phyloP scores from a whole-genome alignment of 1,139 yeast genomes.

The Debaryomyces sp. region DNA sequence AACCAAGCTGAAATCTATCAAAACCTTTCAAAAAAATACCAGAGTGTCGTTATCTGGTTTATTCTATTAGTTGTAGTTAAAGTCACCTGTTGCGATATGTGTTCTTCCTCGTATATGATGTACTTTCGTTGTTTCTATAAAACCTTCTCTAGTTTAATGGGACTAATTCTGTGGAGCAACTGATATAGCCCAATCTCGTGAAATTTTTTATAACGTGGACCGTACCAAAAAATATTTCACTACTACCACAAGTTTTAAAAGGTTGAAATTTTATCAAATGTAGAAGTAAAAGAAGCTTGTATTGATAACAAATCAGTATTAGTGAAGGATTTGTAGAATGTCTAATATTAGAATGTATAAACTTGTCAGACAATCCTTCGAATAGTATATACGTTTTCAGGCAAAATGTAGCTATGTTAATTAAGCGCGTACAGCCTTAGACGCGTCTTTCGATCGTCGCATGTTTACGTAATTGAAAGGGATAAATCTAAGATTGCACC shows the following conservation, averaged over 20 bases:
- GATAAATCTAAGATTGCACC: background rate
- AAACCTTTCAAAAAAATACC: background rate
- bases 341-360: background rate
- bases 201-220: slow-evolving; percentile 8
- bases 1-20: background rate
- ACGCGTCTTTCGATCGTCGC: background rate
- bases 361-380: background rate
- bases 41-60: background rate
- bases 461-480: background rate
- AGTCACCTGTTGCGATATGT: background rate
- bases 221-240: slow-evolving; percentile 2
- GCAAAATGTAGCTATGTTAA: slow-evolving; percentile 10
- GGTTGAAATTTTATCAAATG: background rate
- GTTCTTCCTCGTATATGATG: background rate
- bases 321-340: background rate
- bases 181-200: slow-evolving; percentile 5
- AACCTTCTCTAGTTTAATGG: background rate
- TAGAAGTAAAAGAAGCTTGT: background rate
- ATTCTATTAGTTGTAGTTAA: background rate
- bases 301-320: background rate
- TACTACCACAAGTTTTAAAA: background rate
- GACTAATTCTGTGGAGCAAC: background rate
- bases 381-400: slow-evolving; percentile 10
- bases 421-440: slow-evolving; percentile 4
- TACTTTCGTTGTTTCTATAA: background rate